Evolutionary conservation across 75 land plant genomes (phyloP), one percentile per base, ranked within the genome.

Genomic region (Pinus taeda): DNA sequence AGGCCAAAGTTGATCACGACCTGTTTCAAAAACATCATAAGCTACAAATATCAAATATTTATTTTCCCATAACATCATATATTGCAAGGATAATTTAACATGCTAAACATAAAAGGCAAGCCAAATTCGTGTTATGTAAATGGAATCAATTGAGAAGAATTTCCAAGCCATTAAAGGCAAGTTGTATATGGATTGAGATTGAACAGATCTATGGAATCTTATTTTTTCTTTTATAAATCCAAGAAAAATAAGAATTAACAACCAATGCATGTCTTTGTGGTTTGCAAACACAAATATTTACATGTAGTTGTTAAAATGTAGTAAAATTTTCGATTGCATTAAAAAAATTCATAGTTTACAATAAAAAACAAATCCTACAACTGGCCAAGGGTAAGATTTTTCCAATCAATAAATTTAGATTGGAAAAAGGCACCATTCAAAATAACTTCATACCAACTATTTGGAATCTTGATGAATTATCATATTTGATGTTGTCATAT

Each of bases 401-500:
- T 6, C 12, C 3, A 24, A 22, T 45, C 53, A 7, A 45, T 45
- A 9, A 7, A 62, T 62, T 13, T 13, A 33, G 26, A 24, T 22
- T 13, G 65, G 26, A 62, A 62, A 62, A 26, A 69, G 4, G 24
- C 18, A 18, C 9, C 22, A 20, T 69, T 69, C 45, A 69, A 69
- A 69, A 69, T 42, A 30, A n/a, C 45, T 22, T 55, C 87, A 79
- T 62, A 97, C 98, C 86, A 97, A 81, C 73, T 90, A 88, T 75
- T 95, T 90, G 66, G 88, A 85, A 57, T 81, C 89, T n/a, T 26
- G 78, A 30, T 65, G 76, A n/a, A 97, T 64, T 66, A 97, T 81
- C 98, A 97, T 91, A 76, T 97, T 97, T 81, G 99, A 95, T 65
- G 99, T 95, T 57, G 99, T 97, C 59, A 97, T 80, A 73, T 97